Evolutionary conservation across 768 basidiomycete genomes (phyloP), one percentile per base, ranked within the genome.

Genomic region (Suillus subluteus): DNA sequence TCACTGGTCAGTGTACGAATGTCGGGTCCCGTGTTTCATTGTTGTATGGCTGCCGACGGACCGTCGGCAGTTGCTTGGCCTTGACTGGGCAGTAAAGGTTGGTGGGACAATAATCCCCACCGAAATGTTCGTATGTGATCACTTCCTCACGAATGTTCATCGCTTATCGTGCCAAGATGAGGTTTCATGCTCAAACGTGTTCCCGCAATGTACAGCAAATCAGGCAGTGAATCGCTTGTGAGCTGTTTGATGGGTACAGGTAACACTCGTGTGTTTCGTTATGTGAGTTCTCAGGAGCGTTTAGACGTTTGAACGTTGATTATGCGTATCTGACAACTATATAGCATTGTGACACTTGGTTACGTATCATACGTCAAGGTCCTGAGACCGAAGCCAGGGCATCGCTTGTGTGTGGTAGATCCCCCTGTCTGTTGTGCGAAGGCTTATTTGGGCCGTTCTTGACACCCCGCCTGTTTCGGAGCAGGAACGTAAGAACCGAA

Each of bases 31-130:
- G 26, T 15, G 23, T 26, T 52, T 30, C 26, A 16, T 26, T 6
- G 4, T 30, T 16, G 16, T 30, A 30, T 54, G 26, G 16, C 52
- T 9, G 30, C 50, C 50, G 23, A 26, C 50, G 50, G 50, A 50
- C 13, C 50, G 50, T 26, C 26, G 26, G 30, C 15, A 18, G 52
- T 26, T 92, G 2, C 81, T 97, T 2, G 92, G 93, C 0, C 80
- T 91, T 37, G 91, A 90, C 2, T 89, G 87, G 85, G 88, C 87
- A 0, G 82, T 79, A 7, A 76, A 80, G 44, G 78, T 87, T 30
- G 91, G 89, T n/a, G 90, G 84, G 18, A 77, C 72, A 32, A 75
- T 91, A 23, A 65, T 83, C 5, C 90, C 91, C 6, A 77, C 85
- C 44, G 92, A 87, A 76, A 73, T 92, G 32, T 92, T 87, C 72